Evolutionary conservation across 2,329 filamentous ascomycete species (phyloP).

Genomic region (Fusarium proliferatum): DNA sequence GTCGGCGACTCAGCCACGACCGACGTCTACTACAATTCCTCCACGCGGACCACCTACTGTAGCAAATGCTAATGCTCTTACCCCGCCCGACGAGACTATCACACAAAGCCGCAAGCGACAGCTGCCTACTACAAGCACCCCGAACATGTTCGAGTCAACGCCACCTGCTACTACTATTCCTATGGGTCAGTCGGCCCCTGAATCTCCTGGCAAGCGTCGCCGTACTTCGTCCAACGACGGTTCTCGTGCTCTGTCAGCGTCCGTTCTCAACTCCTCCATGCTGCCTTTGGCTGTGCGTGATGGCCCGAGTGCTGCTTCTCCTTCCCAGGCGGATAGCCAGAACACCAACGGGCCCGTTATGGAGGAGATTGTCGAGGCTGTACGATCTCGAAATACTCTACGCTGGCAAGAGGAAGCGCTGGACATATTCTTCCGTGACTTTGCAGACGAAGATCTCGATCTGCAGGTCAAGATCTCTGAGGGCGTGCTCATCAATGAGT

Average conservation of each 20-base stretch:
- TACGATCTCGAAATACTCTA: slow-evolving; percentile 53
- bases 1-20: slow-evolving; percentile 42
- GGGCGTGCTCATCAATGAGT: slow-evolving; percentile 67
- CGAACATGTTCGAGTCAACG: slow-evolving; percentile 37
- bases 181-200: slow-evolving; percentile 44
- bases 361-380: slow-evolving; percentile 56
- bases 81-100: slow-evolving; percentile 65
- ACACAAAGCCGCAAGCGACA: slow-evolving; percentile 58
- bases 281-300: slow-evolving; percentile 36
- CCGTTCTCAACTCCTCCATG: slow-evolving; percentile 47
- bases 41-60: slow-evolving; percentile 52
- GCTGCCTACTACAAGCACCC: slow-evolving; percentile 38
- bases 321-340: slow-evolving; percentile 37
- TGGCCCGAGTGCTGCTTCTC: slow-evolving; percentile 29
- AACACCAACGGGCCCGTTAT: slow-evolving; percentile 40
- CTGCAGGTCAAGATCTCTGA: slow-evolving; percentile 70
- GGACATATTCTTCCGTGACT: slow-evolving; percentile 69
- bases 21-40: slow-evolving; percentile 51
- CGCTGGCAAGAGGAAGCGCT: slow-evolving; percentile 68
- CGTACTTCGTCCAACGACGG: slow-evolving; percentile 46
- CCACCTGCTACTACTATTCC: slow-evolving; percentile 34
- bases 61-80: slow-evolving; percentile 59
- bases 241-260: slow-evolving; percentile 41
- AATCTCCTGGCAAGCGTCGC: slow-evolving; percentile 49
- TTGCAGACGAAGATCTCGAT: slow-evolving; percentile 66